Evolutionary conservation across 2,329 filamentous ascomycete genomes (phyloP).

Genomic region (Paecilomyces variotii): DNA sequence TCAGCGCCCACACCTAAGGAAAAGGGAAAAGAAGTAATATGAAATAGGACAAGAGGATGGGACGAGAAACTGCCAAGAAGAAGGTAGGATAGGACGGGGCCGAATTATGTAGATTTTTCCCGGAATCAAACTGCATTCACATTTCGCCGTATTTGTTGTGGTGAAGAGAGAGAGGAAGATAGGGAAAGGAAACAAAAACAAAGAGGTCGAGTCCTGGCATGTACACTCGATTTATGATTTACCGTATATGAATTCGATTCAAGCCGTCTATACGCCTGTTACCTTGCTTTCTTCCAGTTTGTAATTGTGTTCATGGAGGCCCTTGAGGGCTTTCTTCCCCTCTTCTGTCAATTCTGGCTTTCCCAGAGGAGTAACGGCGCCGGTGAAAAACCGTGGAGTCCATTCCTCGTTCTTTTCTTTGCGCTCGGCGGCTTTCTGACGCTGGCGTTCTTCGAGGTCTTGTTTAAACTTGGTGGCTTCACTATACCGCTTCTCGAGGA

Average conservation of each 20-base stretch:
- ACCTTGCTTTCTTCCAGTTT: conserved; percentile 36
- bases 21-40: background rate
- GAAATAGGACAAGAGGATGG: background rate
- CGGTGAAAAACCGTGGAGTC: conserved; percentile 81
- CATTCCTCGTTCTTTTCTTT: conserved; percentile 63
- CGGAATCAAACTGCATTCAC: background rate
- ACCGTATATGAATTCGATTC: background rate
- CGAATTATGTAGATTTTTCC: background rate
- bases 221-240: background rate
- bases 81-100: no score
- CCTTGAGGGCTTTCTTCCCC: conserved; percentile 50
- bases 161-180: background rate
- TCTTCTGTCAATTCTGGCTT: conserved; percentile 56
- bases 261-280: conserved; percentile 23
- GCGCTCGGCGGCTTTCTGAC: conserved; percentile 73
- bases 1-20: background rate
- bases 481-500: conserved; percentile 70
- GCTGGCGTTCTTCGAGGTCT: conserved; percentile 83
- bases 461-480: conserved; percentile 81
- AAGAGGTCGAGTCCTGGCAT: conserved; percentile 8
- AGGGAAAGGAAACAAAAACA: background rate
- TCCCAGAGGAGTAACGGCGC: conserved; percentile 50
- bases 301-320: conserved; percentile 47
- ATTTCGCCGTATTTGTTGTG: background rate
- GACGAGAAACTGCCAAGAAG: no score